Percentiles rank a stretch among this genome's conserved stretches.
phyloP scores from a whole-genome alignment of 768 basidiomycete genomes.

The Mycena leptocephala region DNA sequence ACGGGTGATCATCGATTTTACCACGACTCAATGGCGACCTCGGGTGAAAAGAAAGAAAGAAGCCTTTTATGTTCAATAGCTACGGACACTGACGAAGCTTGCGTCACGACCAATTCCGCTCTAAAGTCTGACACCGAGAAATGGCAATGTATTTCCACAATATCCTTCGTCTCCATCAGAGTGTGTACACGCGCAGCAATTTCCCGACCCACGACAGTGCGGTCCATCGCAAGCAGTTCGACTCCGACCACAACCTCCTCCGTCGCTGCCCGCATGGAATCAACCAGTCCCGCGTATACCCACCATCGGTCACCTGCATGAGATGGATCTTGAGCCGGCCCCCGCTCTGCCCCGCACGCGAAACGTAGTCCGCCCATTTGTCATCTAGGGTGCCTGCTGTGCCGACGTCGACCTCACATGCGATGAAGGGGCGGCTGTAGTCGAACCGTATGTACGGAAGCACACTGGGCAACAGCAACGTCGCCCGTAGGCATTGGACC shows the following conservation, averaged over 20 bases:
- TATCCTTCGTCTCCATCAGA: neutral
- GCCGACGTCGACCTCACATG: neutral
- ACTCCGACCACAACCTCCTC: neutral
- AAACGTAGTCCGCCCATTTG: too few relatives aligned
- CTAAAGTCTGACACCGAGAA: too few relatives aligned
- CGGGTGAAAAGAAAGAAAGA: too few relatives aligned
- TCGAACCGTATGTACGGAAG: neutral
- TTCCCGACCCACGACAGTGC: neutral
- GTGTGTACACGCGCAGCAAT: neutral
- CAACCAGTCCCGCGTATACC: neutral
- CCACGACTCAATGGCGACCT: too few relatives aligned
- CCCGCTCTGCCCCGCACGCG: too few relatives aligned
- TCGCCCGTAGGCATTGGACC: neutral
- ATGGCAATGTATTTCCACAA: too few relatives aligned
- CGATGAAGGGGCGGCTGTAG: neutral
- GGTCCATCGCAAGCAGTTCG: neutral
- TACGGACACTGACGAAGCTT: too few relatives aligned
- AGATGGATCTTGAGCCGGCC: neutral
- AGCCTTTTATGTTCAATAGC: too few relatives aligned
- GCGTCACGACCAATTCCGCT: too few relatives aligned
- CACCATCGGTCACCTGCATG: neutral
- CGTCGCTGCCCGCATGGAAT: neutral
- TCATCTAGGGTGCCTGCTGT: neutral
- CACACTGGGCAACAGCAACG: neutral
- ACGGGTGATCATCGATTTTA: too few relatives aligned